A percentile compares a stretch with the other conserved stretches of the same genome.
These are phyloP conservation scores for Suhomyces pyralidae DNA, from an alignment of 805 yeast species.

Conservation along the genomic window DNA sequence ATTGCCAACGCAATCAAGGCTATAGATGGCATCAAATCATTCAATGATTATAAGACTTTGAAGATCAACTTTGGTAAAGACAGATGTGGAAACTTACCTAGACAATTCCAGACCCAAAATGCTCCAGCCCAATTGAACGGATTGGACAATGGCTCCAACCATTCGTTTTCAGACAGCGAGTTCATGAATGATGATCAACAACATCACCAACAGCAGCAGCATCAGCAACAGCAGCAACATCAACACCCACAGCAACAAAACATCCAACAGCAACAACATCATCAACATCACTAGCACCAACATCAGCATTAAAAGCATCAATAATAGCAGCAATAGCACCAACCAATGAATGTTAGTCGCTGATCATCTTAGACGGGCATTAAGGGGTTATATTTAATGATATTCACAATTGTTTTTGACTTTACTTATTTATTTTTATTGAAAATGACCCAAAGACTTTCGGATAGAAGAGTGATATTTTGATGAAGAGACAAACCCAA, in stretches of 20 bases:
- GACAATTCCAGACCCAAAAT: constrained; percentile 48
- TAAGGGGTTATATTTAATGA: constrained; percentile 3
- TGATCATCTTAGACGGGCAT: neutral
- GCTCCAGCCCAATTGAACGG: constrained; percentile 7
- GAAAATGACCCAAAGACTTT: neutral
- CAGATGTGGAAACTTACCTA: constrained; percentile 91
- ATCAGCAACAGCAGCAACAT: constrained; percentile 4
- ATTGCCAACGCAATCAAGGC: constrained; percentile 90
- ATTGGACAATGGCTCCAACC: constrained; percentile 15
- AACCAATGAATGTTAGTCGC: neutral
- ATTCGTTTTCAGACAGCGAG: constrained; percentile 22
- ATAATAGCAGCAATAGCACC: neutral
- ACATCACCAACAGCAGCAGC: constrained; percentile 5
- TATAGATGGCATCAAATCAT: constrained; percentile 82
- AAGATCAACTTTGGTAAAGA: constrained; percentile 55
- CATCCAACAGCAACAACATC: constrained; percentile 1
- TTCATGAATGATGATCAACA: constrained; percentile 17
- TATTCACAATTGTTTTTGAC: neutral
- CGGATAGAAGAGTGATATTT: neutral
- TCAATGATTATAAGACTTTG: constrained; percentile 58
- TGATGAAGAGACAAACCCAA: neutral
- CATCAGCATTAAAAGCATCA: neutral
- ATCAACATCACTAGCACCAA: constrained; percentile 2
- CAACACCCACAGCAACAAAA: constrained; percentile 4
- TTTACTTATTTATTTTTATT: constrained; percentile 3